Evolutionary conservation across 2,329 filamentous ascomycete species (phyloP).

Genomic region (Venturia aucupariae): DNA sequence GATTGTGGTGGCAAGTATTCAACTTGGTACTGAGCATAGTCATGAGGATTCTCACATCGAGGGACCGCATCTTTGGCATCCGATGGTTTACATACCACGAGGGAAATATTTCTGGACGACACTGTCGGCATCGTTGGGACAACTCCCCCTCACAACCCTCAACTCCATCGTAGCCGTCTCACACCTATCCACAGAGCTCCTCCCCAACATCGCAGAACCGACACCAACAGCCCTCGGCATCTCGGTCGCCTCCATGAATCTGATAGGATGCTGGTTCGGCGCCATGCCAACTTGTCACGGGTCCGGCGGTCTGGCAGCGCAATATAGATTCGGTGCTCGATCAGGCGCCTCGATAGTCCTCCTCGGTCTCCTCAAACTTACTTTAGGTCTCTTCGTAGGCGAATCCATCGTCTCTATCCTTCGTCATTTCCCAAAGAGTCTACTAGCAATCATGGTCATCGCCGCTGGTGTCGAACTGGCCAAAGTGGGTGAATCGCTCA

Average conservation of each 20-base stretch:
- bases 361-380: constrained; percentile 65
- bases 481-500: constrained; percentile 74
- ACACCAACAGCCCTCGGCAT: constrained; percentile 68
- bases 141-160: constrained; percentile 82
- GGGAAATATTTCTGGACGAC: constrained; percentile 44
- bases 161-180: constrained; percentile 88
- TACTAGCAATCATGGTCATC: constrained; percentile 82
- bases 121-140: constrained; percentile 64
- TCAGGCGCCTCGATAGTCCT: constrained; percentile 77
- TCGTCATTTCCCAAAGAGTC: constrained; percentile 59
- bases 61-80: constrained; percentile 42
- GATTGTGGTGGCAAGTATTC: constrained; percentile 49
- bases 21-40: neutral
- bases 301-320: constrained; percentile 80
- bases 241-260: constrained; percentile 76
- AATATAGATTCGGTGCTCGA: constrained; percentile 83
- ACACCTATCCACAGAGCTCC: constrained; percentile 66
- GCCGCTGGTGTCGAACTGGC: constrained; percentile 82
- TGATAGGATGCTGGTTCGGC: constrained; percentile 81
- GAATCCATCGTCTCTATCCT: constrained; percentile 64
- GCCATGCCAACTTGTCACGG: constrained; percentile 95
- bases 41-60: constrained; percentile 17
- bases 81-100: constrained; percentile 41
- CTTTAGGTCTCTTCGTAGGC: constrained; percentile 63
- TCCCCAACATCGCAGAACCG: constrained; percentile 55